Evolutionary conservation across 31 red algal genomes (phyloP), one percentile per base, ranked within the genome.

Genomic region (Endocladia muricata): DNA sequence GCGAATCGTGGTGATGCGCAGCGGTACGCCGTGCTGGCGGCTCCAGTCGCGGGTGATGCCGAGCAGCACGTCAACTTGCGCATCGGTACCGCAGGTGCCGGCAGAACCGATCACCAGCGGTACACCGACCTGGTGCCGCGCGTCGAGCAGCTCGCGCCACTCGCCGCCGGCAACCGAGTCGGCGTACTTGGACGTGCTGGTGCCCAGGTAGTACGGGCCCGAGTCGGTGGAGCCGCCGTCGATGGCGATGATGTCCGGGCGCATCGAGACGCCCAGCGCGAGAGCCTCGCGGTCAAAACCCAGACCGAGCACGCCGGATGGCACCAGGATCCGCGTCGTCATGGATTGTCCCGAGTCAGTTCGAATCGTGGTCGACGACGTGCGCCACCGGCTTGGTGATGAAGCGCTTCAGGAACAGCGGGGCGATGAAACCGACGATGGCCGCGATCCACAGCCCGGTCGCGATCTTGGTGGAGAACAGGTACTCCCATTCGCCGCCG

Each of bases 201-300:
- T 28, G 15, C 60, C 60, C 26, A 64, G 26, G 26, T 64, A 64
- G 60, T 25, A 28, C 60, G 60, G 60, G 26, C 60, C 60, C 11
- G n/a, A 25, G 25, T 64, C 60, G 26, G 60, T 64, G 26, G 60
- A 64, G n/a, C 60, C 60, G 11, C 17, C 60, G 26, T 64, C 60
- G 26, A 15, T 22, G 26, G n/a, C 15, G 11, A 64, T 64, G 26
- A 64, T 28, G 26, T 64, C 60, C 11, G 60, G 60, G 11, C 26
- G 15, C 60, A 64, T 64, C 26, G 13, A 11, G 26, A 64, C 25
- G n/a, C 17, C 60, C 11, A 11, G 15, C 13, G 60, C 60, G 17
- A 64, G 60, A 13, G 60, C 13, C 11, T 64, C 60, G 26, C 25
- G 11, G 11, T 22, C 13, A 64, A 64, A 64, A 30, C 60, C 60